A percentile compares a stretch with the other conserved stretches of the same genome.
These are phyloP conservation scores for Calycina marina DNA, from an alignment of 2,329 filamentous ascomycete species.

Conservation along the genomic window DNA sequence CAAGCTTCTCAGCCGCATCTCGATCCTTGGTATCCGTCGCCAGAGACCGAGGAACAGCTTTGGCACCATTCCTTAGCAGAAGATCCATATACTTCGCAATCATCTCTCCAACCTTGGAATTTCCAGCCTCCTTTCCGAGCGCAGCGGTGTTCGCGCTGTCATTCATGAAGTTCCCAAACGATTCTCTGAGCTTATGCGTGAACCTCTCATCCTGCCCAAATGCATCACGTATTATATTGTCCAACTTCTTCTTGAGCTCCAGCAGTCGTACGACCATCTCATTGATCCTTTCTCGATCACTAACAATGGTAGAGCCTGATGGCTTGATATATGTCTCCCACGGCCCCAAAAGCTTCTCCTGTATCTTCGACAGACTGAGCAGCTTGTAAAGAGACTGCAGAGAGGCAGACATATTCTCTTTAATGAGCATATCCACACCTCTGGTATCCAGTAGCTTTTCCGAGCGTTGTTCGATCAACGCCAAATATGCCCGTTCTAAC, in stretches of 20 bases:
- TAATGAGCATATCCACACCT: slow-evolving; percentile 59
- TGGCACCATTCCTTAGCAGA: slow-evolving; percentile 74
- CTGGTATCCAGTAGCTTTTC: slow-evolving; percentile 48
- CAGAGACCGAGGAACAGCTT: slow-evolving; percentile 59
- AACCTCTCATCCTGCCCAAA: slow-evolving; percentile 69
- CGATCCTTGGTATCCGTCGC: slow-evolving; percentile 46
- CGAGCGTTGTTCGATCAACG: slow-evolving; percentile 55
- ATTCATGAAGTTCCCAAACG: slow-evolving; percentile 87
- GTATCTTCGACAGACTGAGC: slow-evolving; percentile 56
- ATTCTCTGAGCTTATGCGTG: slow-evolving; percentile 63
- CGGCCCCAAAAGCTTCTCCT: slow-evolving; percentile 51
- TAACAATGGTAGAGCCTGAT: slow-evolving; percentile 63
- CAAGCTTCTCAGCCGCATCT: slow-evolving; percentile 41
- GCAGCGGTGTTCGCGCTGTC: slow-evolving; percentile 57
- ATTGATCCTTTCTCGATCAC: slow-evolving; percentile 61
- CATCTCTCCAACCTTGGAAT: slow-evolving; percentile 95
- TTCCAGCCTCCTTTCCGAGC: slow-evolving; percentile 54
- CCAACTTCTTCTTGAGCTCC: slow-evolving; percentile 64
- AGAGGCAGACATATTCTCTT: slow-evolving; percentile 52
- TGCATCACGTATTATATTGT: slow-evolving; percentile 60
- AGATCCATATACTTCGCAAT: slow-evolving; percentile 94
- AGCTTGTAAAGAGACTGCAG: slow-evolving; percentile 67
- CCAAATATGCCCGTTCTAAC: slow-evolving; percentile 56
- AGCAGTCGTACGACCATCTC: slow-evolving; percentile 80
- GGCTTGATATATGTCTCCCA: slow-evolving; percentile 70